A percentile compares a stretch with the other conserved stretches of the same genome.
These are phyloP conservation scores for Combretum micranthum DNA, from an alignment of 345 rosid species.

Conservation along the genomic window DNA sequence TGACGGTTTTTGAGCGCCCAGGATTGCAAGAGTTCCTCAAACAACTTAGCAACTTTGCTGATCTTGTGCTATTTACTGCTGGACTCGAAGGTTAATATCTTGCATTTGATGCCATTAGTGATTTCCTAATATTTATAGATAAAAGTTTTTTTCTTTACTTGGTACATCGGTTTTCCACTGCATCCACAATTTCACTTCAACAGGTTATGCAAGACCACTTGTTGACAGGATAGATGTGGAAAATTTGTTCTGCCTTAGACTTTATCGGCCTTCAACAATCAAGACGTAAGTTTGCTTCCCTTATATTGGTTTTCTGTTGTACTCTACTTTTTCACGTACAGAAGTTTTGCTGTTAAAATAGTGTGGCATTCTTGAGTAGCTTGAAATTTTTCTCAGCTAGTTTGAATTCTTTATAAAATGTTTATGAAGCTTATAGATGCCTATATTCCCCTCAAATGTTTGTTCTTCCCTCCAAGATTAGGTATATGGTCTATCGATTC, in stretches of 20 bases:
- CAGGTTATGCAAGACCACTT: constrained; percentile 96
- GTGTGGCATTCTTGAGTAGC: too few species aligned
- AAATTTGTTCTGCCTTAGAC: constrained; percentile 61
- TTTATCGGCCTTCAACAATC: constrained; percentile 91
- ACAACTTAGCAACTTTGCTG: constrained; percentile 64
- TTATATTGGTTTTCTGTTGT: not conserved
- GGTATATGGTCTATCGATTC: too few species aligned
- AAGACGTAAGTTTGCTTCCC: constrained; percentile 62
- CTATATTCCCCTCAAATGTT: too few species aligned
- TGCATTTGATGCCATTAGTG: not conserved
- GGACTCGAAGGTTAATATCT: constrained; percentile 78
- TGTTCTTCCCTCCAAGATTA: too few species aligned
- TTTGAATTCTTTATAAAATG: too few species aligned
- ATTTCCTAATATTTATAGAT: not conserved
- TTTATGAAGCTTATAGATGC: too few species aligned
- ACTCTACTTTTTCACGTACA: not conserved
- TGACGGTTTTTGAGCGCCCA: constrained; percentile 92
- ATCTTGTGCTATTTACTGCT: constrained; percentile 87
- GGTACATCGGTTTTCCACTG: not conserved
- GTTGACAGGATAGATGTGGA: constrained; percentile 77
- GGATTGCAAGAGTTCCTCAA: constrained; percentile 78
- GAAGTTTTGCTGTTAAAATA: too few species aligned
- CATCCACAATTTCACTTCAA: constrained; percentile 6
- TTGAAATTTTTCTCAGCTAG: too few species aligned
- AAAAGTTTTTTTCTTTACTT: not conserved